Evolutionary conservation across 2,329 filamentous ascomycete genomes (phyloP), one percentile per base, ranked within the genome.

Genomic region (Fusarium metavorans): DNA sequence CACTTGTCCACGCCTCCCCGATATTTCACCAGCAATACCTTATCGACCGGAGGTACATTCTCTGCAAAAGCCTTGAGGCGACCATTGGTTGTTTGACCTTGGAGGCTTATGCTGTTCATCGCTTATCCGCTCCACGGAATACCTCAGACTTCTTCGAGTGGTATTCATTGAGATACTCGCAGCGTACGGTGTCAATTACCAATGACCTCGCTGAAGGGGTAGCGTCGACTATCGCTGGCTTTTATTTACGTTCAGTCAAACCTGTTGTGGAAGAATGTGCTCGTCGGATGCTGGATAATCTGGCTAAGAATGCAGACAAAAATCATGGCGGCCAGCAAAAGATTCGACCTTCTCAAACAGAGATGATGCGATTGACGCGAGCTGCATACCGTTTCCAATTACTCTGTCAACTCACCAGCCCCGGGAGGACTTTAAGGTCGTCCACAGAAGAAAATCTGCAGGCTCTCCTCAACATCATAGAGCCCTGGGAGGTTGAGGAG

Each of bases 351-450:
- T 62, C 50, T 43, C 10, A 10, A 25, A 67, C 54, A 11, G 71
- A 74, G 45, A 27, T 52, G 18, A 30, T 23, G 45, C 71, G 71
- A 16, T 32, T 74, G 43, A 50, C 41, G n/a, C 41, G 69, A 41
- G 71, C 39, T 7, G n/a, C 65, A 30, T 72, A 74, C 43, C 71
- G 63, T 18, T 74, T 74, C 34, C 45, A 74, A 11, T 39, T 71
- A 30, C 32, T 34, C 62, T 67, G 71, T 39, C 52, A 68, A 20
- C 39, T 74, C 25, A 9, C 16, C 34, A n/a, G 23, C 20, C 20
- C 34, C 18, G 34, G 27, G 7, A 39, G 20, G 9, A 25, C 14
- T 4, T 5, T 8, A 9, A 13, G 34, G 0, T 7, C 5, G 2
- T 59, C 56, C 30, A 23, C 16, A 7, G 34, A 39, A 59, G 20